These are phyloP conservation scores for Camelina hispida DNA, from an alignment of 345 rosid genomes.

Conservation along the genomic window DNA sequence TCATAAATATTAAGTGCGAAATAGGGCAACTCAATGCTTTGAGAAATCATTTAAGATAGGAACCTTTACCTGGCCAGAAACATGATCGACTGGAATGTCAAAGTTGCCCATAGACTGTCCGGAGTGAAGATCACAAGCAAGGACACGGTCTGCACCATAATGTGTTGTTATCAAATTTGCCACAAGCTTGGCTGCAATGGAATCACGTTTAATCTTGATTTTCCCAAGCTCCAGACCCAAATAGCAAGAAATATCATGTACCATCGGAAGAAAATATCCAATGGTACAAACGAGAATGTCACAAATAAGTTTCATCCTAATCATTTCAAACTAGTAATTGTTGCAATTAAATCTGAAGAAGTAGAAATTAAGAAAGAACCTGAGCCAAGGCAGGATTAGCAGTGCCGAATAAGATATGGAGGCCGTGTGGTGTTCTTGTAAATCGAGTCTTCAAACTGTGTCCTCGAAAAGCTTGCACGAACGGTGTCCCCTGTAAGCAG, in stretches of 20 bases:
- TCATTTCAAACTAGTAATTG: background rate
- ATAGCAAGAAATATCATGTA: slow-evolving; percentile 46
- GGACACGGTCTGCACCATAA: slow-evolving; percentile 26
- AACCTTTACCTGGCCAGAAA: too few relatives aligned
- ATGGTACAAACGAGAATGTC: background rate
- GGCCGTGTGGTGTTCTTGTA: slow-evolving; percentile 62
- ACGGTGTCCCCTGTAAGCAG: slow-evolving; percentile 43
- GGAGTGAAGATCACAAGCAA: slow-evolving; percentile 93
- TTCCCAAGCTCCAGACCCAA: too few relatives aligned
- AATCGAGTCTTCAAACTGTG: slow-evolving; percentile 24
- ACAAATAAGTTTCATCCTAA: background rate
- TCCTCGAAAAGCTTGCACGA: slow-evolving; percentile 46
- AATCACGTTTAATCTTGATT: too few relatives aligned
- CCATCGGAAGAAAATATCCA: background rate
- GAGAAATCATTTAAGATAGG: too few relatives aligned
- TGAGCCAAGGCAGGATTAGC: too few relatives aligned
- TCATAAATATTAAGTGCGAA: too few relatives aligned
- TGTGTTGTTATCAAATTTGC: slow-evolving; percentile 13
- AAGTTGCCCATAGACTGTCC: too few relatives aligned
- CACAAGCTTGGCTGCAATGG: too few relatives aligned
- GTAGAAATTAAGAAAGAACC: too few relatives aligned
- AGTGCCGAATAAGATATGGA: slow-evolving; percentile 53
- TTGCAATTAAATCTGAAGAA: background rate
- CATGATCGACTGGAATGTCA: too few relatives aligned
- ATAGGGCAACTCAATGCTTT: too few relatives aligned